Evolutionary conservation across 1,139 yeast species (phyloP).

Genomic region (Suhomyces yuchorum): DNA sequence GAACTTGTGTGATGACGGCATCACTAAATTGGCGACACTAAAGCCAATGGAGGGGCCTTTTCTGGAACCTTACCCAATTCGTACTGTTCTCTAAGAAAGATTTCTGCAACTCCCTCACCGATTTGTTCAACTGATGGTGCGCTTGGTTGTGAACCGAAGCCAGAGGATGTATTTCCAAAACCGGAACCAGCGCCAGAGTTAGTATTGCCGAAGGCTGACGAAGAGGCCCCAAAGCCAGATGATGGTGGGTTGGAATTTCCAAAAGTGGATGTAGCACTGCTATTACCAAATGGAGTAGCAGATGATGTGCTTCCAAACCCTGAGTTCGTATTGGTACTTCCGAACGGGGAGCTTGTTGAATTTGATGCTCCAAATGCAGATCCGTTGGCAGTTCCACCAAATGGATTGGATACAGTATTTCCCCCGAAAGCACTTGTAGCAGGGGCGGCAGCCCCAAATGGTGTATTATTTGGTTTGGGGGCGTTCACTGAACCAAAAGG

Average conservation of each 20-base stretch:
- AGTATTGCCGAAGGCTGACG: constrained; percentile 1
- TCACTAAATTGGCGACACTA: constrained; percentile 7
- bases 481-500: not conserved
- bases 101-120: constrained; percentile 32
- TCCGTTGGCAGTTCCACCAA: constrained; percentile 11
- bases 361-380: constrained; percentile 4
- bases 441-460: not conserved
- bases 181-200: not conserved
- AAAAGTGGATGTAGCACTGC: not conserved
- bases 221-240: not conserved
- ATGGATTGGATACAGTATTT: constrained; percentile 5
- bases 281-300: not conserved
- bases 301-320: not conserved
- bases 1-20: not conserved
- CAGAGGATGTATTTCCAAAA: not conserved
- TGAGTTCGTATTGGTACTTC: constrained; percentile 8
- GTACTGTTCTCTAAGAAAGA: constrained; percentile 56
- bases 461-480: not conserved
- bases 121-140: constrained; percentile 2
- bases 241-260: not conserved
- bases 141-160: constrained; percentile 3
- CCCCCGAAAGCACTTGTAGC: constrained; percentile 17
- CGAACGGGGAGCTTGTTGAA: constrained; percentile 2
- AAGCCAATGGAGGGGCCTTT: constrained; percentile 66
- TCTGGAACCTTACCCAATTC: constrained; percentile 76